These are phyloP conservation scores for Phytophthora syringae DNA, from an alignment of 352 stramenopile species.

Conservation along the genomic window DNA sequence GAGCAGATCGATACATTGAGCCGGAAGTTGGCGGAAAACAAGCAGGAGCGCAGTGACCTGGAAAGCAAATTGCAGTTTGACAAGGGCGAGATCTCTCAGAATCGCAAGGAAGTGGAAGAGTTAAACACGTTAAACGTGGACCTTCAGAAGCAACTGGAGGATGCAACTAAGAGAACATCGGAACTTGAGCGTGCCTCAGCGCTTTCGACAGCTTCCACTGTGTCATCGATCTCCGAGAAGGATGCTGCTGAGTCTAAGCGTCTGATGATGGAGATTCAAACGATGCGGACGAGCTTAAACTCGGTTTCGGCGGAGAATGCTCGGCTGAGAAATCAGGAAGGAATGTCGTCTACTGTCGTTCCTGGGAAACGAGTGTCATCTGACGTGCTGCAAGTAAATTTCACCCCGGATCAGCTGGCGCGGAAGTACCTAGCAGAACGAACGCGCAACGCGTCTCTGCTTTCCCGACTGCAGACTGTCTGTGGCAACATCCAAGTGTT, in stretches of 20 bases:
- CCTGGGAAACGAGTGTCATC: conserved; percentile 68
- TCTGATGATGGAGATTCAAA: conserved; percentile 62
- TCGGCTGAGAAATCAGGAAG: conserved; percentile 57
- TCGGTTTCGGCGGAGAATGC: conserved; percentile 67
- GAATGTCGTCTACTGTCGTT: conserved; percentile 35
- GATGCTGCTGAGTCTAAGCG: conserved; percentile 38
- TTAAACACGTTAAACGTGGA: conserved; percentile 55
- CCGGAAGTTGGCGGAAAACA: conserved; percentile 46
- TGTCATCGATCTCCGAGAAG: conserved; percentile 36
- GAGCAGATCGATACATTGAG: conserved; percentile 51
- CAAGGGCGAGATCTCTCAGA: conserved; percentile 56
- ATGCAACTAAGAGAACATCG: conserved; percentile 48
- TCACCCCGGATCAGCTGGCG: conserved; percentile 71
- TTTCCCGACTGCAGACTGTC: conserved; percentile 85
- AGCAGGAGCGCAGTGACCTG: conserved; percentile 42
- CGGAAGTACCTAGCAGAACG: conserved; percentile 90
- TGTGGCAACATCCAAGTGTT: conserved; percentile 96
- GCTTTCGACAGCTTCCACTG: conserved; percentile 42
- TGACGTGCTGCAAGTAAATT: conserved; percentile 73
- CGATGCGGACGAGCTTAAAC: conserved; percentile 54
- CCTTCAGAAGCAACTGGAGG: conserved; percentile 60
- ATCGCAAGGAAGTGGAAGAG: conserved; percentile 62
- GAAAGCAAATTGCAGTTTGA: conserved; percentile 54
- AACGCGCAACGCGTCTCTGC: conserved; percentile 76
- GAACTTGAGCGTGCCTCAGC: conserved; percentile 52